These are phyloP conservation scores for Theobroma grandiflorum DNA, from an alignment of 441 rosid species.

Conservation along the genomic window DNA sequence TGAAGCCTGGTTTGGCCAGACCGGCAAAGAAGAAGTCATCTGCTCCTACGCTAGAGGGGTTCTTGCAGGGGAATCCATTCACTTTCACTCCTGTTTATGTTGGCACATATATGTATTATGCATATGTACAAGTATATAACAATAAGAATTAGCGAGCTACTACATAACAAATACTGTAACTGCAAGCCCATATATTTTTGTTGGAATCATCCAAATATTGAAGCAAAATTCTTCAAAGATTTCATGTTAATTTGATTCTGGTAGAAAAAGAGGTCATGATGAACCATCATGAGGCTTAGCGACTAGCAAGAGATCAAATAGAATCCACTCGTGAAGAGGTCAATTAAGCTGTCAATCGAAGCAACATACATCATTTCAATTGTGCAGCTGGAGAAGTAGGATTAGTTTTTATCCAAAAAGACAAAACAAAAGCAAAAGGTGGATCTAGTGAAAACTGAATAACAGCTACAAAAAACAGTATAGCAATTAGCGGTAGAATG, in stretches of 20 bases:
- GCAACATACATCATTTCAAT: too few relatives aligned
- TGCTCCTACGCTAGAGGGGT: conserved; percentile 29
- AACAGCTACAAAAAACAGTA: too few relatives aligned
- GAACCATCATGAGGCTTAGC: background rate
- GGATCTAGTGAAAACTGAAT: too few relatives aligned
- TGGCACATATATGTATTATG: background rate
- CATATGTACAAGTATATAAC: background rate
- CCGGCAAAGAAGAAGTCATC: conserved; percentile 54
- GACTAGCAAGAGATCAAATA: background rate
- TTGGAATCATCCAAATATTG: background rate
- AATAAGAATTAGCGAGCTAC: too few relatives aligned
- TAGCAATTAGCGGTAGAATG: too few relatives aligned
- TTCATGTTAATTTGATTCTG: background rate
- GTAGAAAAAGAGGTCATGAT: background rate
- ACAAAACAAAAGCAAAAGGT: too few relatives aligned
- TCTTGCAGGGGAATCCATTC: conserved; percentile 60
- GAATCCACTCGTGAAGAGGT: background rate
- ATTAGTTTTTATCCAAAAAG: too few relatives aligned
- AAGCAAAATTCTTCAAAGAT: background rate
- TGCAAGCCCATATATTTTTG: background rate
- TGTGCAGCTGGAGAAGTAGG: too few relatives aligned
- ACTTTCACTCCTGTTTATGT: conserved; percentile 42
- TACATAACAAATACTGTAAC: background rate
- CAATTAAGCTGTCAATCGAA: too few relatives aligned
- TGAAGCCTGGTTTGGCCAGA: conserved; percentile 44